These are phyloP conservation scores for Verticillium longisporum DNA, from an alignment of 2,329 filamentous ascomycete species.

Conservation along the genomic window DNA sequence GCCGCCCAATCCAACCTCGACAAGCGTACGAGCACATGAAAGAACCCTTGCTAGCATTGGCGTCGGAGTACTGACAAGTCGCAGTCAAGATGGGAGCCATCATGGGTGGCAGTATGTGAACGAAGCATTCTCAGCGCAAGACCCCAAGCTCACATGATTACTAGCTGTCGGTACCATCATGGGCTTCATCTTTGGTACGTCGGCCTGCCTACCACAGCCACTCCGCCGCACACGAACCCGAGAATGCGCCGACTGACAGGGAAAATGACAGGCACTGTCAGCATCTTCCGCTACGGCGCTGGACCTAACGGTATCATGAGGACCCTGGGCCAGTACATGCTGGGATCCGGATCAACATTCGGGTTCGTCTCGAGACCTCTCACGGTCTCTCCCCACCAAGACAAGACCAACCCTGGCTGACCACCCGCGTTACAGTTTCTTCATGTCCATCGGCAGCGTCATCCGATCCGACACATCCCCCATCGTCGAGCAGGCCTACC, in stretches of 20 bases:
- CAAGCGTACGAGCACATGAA: constrained; percentile 37
- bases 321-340: constrained; percentile 94
- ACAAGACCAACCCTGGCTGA: not conserved
- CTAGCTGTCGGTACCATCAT: constrained; percentile 92
- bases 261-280: constrained; percentile 65
- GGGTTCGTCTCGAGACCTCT: constrained; percentile 50
- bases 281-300: constrained; percentile 91
- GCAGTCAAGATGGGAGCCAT: constrained; percentile 95
- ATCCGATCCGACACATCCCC: constrained; percentile 87
- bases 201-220: not conserved
- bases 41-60: not conserved
- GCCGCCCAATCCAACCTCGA: constrained; percentile 46
- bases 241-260: not conserved
- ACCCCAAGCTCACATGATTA: constrained; percentile 20
- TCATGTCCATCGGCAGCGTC: constrained; percentile 97
- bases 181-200: constrained; percentile 90
- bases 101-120: constrained; percentile 89
- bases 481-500: constrained; percentile 68
- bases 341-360: constrained; percentile 89
- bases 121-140: not conserved
- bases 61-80: constrained; percentile 15
- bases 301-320: constrained; percentile 91
- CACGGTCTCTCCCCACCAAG: not conserved
- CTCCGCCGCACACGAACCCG: not conserved
- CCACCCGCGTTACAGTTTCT: constrained; percentile 54